Base-by-base conservation (phyloP, 371 early-diverging fungal genomes). In the Actinomucor elegans region DNA sequence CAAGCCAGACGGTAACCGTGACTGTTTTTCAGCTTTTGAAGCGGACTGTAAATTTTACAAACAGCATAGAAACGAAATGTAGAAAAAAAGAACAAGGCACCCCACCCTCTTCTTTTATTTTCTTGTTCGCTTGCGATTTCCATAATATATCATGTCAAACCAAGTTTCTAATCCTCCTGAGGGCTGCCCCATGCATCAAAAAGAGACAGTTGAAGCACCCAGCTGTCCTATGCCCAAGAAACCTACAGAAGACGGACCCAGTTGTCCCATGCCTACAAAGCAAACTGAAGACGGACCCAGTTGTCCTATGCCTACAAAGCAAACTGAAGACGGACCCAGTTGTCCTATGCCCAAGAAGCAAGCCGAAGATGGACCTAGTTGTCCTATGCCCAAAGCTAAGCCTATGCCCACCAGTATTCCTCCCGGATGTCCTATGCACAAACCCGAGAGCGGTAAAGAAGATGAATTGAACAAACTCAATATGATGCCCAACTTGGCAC, bases 401-500 rank as follows among this genome's bases (percentile, higher is more conserved):
- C 48, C 48, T 15, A 20, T 36, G n/a, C 21, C 47, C 26, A 27
- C 55, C 61, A 34, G 26, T 11, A 24, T 48, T 34, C 48, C 48
- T 26, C 48, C 48, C 27, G 48, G 48, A 8, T 48, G 83, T 48
- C 80, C 81, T 11, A 80, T 81, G 80, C 80, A 83, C 53, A 66
- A 75, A 15, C 58, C 61, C 7, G 40, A 40, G n/a, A n/a, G n/a
- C n/a, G n/a, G n/a, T n/a, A 42, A 61, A 9, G 58, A 50, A 0
- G 60, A 60, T 7, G 63, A 71, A 27, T 38, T 89, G 12, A 92
- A 94, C 63, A 85, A 92, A 4, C 77, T 81, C 41, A 96, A 96
- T 78, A 91, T 93, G 86, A 94, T 93, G 75, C 92, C 93, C 4
- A 37, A 81, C 11, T 69, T 91, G 31, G 55, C 86, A 4, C 94